Conservation (phyloP, 1,284 basidiomycete genomes). For the Tilletia indica region DNA sequence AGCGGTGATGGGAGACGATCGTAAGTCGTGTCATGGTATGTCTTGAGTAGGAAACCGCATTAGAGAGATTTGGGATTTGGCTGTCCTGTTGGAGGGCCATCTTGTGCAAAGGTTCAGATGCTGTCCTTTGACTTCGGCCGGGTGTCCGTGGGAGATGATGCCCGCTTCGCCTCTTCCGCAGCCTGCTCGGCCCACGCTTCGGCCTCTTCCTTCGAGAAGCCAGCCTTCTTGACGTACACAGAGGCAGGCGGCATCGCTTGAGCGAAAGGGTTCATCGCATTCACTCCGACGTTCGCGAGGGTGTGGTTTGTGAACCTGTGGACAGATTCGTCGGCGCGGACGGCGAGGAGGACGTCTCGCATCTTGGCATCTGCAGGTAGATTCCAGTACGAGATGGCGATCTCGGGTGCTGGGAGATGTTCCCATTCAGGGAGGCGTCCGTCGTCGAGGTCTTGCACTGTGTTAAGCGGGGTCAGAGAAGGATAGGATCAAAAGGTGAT, state of each 20-base stretch:
- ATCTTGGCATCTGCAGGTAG: conserved; percentile 69
- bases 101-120: no score
- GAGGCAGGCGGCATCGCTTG: conserved; percentile 31
- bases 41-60: no score
- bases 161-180: neutral
- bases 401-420: conserved; percentile 70
- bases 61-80: no score
- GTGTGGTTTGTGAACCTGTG: conserved; percentile 47
- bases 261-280: conserved; percentile 43
- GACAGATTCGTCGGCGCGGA: conserved; percentile 78
- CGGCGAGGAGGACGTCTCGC: conserved; percentile 82
- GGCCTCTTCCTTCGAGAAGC: conserved; percentile 41
- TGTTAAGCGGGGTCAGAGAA: conserved; percentile 60
- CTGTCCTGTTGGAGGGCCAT: no score
- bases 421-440: conserved; percentile 84
- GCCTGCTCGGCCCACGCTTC: conserved; percentile 20
- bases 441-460: conserved; percentile 76
- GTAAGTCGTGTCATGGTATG: no score
- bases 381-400: conserved; percentile 87
- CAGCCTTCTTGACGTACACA: conserved; percentile 32
- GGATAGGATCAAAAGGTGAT: no score
- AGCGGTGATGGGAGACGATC: no score
- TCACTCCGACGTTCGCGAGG: conserved; percentile 34
- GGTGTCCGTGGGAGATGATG: no score
- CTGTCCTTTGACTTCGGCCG: no score